phyloP scores from a whole-genome alignment of 768 basidiomycete species.

The Hygrophorus pudorinus region DNA sequence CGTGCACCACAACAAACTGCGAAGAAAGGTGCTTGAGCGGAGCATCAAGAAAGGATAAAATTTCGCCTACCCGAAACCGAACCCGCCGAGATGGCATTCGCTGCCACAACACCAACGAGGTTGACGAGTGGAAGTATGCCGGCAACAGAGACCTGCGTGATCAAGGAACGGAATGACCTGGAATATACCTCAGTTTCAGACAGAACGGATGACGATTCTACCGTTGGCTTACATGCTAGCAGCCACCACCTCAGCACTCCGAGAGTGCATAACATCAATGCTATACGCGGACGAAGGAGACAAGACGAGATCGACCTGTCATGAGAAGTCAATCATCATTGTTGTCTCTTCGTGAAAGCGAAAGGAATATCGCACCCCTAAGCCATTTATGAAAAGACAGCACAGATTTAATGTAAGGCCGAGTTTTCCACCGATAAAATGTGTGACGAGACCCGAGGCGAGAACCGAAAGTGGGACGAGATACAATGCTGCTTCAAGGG shows the following conservation, averaged over 20 bases:
- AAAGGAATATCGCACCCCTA: slow-evolving; percentile 37
- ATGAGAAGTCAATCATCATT: neutral
- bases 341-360: neutral
- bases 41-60: no score
- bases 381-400: slow-evolving; percentile 52
- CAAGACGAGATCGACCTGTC: slow-evolving; percentile 46
- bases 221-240: slow-evolving; percentile 31
- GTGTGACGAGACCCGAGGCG: slow-evolving; percentile 27
- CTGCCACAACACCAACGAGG: slow-evolving; percentile 36
- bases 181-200: neutral
- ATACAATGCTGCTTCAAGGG: slow-evolving; percentile 33
- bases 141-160: slow-evolving; percentile 33
- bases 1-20: slow-evolving; percentile 40
- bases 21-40: no score
- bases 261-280: slow-evolving; percentile 49
- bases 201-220: neutral
- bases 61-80: slow-evolving; percentile 45
- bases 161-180: slow-evolving; percentile 38
- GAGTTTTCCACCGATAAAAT: slow-evolving; percentile 28
- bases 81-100: slow-evolving; percentile 36
- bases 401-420: slow-evolving; percentile 43
- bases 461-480: slow-evolving; percentile 46
- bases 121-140: slow-evolving; percentile 46
- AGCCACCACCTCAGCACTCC: slow-evolving; percentile 57
- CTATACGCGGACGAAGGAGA: slow-evolving; percentile 46